Conservation (phyloP, 2,329 filamentous ascomycete species). For the Dactylonectria estremocensis region DNA sequence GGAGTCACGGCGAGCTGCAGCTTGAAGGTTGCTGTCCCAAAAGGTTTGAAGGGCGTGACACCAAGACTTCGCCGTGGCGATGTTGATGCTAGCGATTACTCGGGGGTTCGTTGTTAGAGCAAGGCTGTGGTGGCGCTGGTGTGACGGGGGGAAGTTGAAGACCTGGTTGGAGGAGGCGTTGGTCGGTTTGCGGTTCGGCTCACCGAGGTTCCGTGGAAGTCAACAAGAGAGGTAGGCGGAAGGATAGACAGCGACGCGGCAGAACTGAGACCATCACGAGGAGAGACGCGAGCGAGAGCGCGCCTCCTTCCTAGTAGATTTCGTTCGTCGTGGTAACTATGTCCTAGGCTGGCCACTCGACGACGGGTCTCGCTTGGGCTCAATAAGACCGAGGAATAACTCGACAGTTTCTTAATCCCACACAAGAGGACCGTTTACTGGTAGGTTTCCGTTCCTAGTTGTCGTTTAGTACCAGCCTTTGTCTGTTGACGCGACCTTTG, state of each 20-base stretch:
- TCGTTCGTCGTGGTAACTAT: conserved; percentile 27
- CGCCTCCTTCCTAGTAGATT: conserved; percentile 24
- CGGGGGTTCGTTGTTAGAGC: not conserved
- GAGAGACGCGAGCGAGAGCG: conserved; percentile 37
- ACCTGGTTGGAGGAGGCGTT: conserved; percentile 13
- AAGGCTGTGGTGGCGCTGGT: not conserved
- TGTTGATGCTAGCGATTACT: not conserved
- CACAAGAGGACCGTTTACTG: not conserved
- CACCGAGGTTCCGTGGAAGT: conserved; percentile 25
- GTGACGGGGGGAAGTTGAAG: conserved; percentile 24
- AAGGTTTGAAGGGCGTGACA: not conserved
- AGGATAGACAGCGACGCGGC: conserved; percentile 28
- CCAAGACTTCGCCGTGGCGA: not conserved
- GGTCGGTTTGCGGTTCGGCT: conserved; percentile 16
- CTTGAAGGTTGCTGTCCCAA: not conserved
- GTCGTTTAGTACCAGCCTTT: not conserved
- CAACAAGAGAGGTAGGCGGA: conserved; percentile 16
- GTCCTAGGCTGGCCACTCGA: conserved; percentile 33
- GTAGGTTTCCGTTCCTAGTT: not conserved
- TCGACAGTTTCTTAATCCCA: not conserved
- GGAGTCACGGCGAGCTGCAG: not conserved
- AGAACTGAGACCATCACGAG: conserved; percentile 45
- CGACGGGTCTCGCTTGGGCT: conserved; percentile 14
- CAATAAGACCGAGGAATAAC: not conserved
- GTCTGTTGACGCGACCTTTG: not conserved